A percentile compares a stretch with the other conserved stretches of the same genome.
phyloP scores from a whole-genome alignment of 768 basidiomycete genomes.

The Rhodotorula taiwanensis region DNA sequence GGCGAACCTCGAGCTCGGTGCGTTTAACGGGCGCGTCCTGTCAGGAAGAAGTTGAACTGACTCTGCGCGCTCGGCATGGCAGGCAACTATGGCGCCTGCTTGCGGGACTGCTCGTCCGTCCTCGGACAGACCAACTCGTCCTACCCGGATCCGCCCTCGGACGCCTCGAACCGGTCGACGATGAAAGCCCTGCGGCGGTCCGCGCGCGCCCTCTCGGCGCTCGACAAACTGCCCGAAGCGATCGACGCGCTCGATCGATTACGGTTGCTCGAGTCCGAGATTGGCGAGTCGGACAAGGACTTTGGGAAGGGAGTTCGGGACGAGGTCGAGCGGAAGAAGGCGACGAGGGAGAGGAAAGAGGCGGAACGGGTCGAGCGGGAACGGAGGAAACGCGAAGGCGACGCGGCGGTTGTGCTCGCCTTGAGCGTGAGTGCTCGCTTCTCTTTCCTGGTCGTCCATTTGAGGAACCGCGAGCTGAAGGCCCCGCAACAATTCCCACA shows the following conservation, averaged over 20 bases:
- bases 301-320: slow-evolving; percentile 52
- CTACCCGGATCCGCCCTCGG: slow-evolving; percentile 24
- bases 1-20: slow-evolving; percentile 81
- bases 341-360: slow-evolving; percentile 34
- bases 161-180: slow-evolving; percentile 54
- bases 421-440: slow-evolving; percentile 54
- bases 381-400: slow-evolving; percentile 48
- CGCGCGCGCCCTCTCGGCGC: slow-evolving; percentile 62
- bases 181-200: slow-evolving; percentile 86
- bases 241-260: slow-evolving; percentile 72
- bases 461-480: neutral
- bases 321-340: slow-evolving; percentile 48
- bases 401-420: slow-evolving; percentile 54
- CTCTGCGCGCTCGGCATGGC: neutral
- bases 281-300: slow-evolving; percentile 44
- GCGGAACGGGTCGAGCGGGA: slow-evolving; percentile 43
- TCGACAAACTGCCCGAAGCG: slow-evolving; percentile 72
- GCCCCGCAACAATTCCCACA: slow-evolving; percentile 44
- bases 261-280: slow-evolving; percentile 51
- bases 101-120: slow-evolving; percentile 74
- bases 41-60: neutral
- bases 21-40: slow-evolving; percentile 38
- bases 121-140: slow-evolving; percentile 43
- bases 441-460: slow-evolving; percentile 6
- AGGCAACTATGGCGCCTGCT: slow-evolving; percentile 84